These are phyloP conservation scores for Pilasporangium apinafurcum DNA, from an alignment of 352 stramenopile genomes.

Conservation along the genomic window DNA sequence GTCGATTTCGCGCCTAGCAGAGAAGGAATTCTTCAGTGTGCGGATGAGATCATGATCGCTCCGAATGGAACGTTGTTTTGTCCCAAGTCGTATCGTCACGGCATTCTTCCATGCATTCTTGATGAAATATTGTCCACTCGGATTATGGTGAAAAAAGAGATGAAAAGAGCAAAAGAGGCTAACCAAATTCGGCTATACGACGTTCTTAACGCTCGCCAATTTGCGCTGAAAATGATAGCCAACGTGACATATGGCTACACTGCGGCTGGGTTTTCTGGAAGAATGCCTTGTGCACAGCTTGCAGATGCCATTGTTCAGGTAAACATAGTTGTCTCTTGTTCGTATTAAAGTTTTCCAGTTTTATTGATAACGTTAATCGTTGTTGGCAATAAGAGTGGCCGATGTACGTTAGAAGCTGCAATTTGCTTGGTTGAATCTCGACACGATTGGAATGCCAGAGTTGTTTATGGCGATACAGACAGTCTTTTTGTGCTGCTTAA, in stretches of 20 bases:
- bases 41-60: constrained; percentile 53
- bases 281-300: constrained; percentile 95
- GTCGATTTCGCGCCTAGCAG: constrained; percentile 37
- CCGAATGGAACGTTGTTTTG: constrained; percentile 97
- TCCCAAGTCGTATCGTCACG: constrained; percentile 88
- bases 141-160: constrained; percentile 97
- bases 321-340: too few relatives aligned
- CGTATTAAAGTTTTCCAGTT: background rate
- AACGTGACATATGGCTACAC: constrained; percentile 99
- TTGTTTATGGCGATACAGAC: constrained; percentile 98
- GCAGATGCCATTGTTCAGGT: constrained; percentile 98
- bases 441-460: constrained; percentile 78
- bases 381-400: constrained; percentile 71
- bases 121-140: constrained; percentile 94
- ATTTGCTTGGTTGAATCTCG: constrained; percentile 89
- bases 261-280: constrained; percentile 95
- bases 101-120: constrained; percentile 95
- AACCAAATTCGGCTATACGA: constrained; percentile 55
- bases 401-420: constrained; percentile 91
- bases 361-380: background rate
- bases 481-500: constrained; percentile 97
- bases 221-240: constrained; percentile 98
- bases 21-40: constrained; percentile 37
- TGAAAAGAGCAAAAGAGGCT: constrained; percentile 88
- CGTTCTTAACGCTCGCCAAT: constrained; percentile 70